Conservation (phyloP, 345 rosid species). For the Arabidopsis suecica region DNA sequence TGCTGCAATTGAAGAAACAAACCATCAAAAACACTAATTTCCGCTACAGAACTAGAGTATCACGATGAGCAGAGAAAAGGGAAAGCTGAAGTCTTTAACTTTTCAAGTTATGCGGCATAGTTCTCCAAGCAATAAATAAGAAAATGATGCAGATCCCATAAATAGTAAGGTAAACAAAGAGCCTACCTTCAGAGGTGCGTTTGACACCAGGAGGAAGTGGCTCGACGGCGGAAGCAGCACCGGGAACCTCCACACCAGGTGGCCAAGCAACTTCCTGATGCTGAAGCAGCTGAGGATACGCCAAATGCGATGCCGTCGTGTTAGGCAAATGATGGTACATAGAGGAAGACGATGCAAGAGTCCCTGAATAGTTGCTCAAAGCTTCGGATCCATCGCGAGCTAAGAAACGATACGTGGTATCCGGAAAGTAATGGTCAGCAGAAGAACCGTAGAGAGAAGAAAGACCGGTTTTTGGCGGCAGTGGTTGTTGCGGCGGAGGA, state of each 20-base stretch:
- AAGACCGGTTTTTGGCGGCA: slow-evolving; percentile 12
- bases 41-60: neutral
- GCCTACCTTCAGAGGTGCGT: slow-evolving; percentile 66
- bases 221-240: slow-evolving; percentile 49
- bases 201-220: slow-evolving; percentile 56
- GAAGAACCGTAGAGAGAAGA: slow-evolving; percentile 43
- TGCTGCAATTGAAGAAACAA: slow-evolving; percentile 2
- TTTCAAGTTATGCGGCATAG: neutral
- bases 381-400: slow-evolving; percentile 44
- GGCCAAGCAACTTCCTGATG: slow-evolving; percentile 47
- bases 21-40: slow-evolving; percentile 5
- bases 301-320: slow-evolving; percentile 44
- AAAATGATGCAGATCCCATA: slow-evolving; percentile 36
- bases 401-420: slow-evolving; percentile 34
- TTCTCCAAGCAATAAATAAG: slow-evolving; percentile 19
- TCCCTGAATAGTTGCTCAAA: slow-evolving; percentile 40
- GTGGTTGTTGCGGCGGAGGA: slow-evolving; percentile 23
- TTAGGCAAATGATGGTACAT: slow-evolving; percentile 47
- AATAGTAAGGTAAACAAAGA: neutral
- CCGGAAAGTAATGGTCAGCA: slow-evolving; percentile 41
- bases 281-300: slow-evolving; percentile 46
- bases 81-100: slow-evolving; percentile 22
- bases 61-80: slow-evolving; percentile 22
- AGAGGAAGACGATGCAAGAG: slow-evolving; percentile 40
- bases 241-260: slow-evolving; percentile 50